A percentile compares a stretch with the other conserved stretches of the same genome.
Conservation (phyloP, 306 rosid species). For the Clitoria ternatea region DNA sequence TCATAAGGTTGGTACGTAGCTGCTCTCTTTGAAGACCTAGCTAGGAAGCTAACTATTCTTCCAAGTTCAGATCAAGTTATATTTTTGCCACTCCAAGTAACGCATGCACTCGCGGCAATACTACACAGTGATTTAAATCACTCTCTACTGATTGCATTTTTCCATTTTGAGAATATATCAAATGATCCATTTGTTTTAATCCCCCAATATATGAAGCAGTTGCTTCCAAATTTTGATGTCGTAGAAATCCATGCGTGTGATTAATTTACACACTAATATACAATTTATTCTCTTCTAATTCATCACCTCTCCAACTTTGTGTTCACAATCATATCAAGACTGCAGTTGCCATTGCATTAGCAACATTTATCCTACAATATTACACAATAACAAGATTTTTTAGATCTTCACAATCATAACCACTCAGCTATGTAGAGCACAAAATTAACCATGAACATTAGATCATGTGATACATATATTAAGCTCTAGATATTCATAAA, state of each 20-base stretch:
- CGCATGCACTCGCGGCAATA: not conserved
- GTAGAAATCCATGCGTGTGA: not conserved
- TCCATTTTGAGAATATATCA: slow-evolving; percentile 1
- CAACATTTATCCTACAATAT: no score
- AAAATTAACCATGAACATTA: no score
- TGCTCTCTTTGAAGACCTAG: slow-evolving; percentile 8
- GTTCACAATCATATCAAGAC: no score
- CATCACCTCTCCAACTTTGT: not conserved
- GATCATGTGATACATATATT: no score
- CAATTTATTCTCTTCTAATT: not conserved
- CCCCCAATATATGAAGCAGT: not conserved
- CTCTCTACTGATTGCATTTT: not conserved
- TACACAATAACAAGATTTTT: no score
- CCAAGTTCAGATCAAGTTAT: not conserved
- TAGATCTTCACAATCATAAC: no score
- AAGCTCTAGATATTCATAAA: no score
- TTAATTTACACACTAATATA: not conserved
- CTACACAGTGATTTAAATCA: not conserved
- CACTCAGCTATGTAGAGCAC: no score
- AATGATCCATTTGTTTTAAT: not conserved
- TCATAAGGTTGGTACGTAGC: not conserved
- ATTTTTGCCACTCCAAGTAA: not conserved
- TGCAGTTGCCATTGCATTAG: no score
- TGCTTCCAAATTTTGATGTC: slow-evolving; percentile 7
- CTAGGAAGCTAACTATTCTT: slow-evolving; percentile 5